Conservation (phyloP, 176 grass and related monocot genomes). For the Oryza glaberrima region DNA sequence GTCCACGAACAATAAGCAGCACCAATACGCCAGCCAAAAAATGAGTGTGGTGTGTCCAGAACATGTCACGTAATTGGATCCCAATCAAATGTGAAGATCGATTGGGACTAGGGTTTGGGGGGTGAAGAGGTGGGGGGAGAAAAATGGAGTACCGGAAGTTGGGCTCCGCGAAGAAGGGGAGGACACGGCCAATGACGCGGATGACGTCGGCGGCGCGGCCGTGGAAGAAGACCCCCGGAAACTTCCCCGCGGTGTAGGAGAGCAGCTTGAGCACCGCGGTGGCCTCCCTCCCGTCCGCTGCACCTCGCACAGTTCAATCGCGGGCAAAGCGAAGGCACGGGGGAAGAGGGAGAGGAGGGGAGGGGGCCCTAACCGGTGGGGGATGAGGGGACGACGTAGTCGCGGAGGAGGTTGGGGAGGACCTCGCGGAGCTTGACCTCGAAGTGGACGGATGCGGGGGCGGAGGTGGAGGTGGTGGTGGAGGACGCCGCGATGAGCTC, state of each 20-base stretch:
- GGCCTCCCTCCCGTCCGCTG: constrained; percentile 72
- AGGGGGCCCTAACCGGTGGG: constrained; percentile 39
- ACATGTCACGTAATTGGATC: not conserved
- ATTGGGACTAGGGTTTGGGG: constrained; percentile 34
- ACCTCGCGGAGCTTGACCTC: constrained; percentile 80
- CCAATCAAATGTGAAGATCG: not conserved
- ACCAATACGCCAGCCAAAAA: not conserved
- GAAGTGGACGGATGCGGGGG: constrained; percentile 50
- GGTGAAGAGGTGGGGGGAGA: not conserved
- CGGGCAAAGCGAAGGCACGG: too few species aligned
- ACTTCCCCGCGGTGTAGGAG: constrained; percentile 66
- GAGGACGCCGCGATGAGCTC: constrained; percentile 64
- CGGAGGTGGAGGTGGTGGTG: constrained; percentile 36
- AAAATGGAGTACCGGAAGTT: constrained; percentile 56
- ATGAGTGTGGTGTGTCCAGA: not conserved
- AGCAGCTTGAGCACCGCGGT: constrained; percentile 81
- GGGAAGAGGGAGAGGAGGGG: not conserved
- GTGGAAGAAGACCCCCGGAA: constrained; percentile 87
- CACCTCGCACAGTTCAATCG: not conserved
- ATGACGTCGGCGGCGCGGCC: constrained; percentile 74
- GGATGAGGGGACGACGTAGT: constrained; percentile 61
- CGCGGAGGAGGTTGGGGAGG: constrained; percentile 83
- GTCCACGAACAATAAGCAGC: not conserved
- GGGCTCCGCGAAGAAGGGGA: constrained; percentile 82
- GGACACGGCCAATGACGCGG: constrained; percentile 70